Base-by-base conservation (phyloP, 805 yeast species). In the Ogataea degrootiae region DNA sequence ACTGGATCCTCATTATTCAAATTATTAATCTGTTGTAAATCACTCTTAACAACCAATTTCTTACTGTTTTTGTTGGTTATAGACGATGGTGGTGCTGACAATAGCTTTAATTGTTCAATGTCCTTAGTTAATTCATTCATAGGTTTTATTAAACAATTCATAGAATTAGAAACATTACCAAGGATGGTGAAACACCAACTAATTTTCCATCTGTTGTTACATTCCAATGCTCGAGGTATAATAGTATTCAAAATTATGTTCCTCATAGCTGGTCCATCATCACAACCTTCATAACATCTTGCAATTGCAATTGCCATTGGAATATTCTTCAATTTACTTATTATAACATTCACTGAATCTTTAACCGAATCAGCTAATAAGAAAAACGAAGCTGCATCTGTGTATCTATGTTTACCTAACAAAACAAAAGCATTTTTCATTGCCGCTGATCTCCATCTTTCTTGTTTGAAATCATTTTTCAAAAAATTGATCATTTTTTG, bases 351-450 rank as follows among this genome's bases (percentile, higher is more conserved):
- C 29, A 85, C 85, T 49, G 90, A 82, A 67, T 94, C 98, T 46
- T 77, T 77, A 14, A 88, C 66, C 0, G 90, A 72, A 43, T 76
- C 90, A 0, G 87, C 96, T 12, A 92, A 71, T 34, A 92, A 65
- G 65, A 92, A 92, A 62, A 94, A 91, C 21, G 84, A 82, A 0
- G 97, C 97, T 0, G 97, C 96, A 65, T 90, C 95, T 62, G 77
- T 69, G 59, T 76, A 87, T 38, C 98, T 71, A 64, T 91, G 99
- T 59, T 89, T 89, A 51, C 97, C 87, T 53, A 94, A 65, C 39
- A 92, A 69, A 0, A 88, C 98, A 71, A 80, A 92, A 0, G 98
- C 98, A 67, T 92, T 92, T 59, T 94, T 94, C 57, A 82, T 66
- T 0, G 98, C 97, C 1, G 97, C 97, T 0, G 87, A 74, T 55